A percentile compares a stretch with the other conserved stretches of the same genome.
Conservation (phyloP, 495 filamentous ascomycete genomes). For the Apiosordaria backusii region DNA sequence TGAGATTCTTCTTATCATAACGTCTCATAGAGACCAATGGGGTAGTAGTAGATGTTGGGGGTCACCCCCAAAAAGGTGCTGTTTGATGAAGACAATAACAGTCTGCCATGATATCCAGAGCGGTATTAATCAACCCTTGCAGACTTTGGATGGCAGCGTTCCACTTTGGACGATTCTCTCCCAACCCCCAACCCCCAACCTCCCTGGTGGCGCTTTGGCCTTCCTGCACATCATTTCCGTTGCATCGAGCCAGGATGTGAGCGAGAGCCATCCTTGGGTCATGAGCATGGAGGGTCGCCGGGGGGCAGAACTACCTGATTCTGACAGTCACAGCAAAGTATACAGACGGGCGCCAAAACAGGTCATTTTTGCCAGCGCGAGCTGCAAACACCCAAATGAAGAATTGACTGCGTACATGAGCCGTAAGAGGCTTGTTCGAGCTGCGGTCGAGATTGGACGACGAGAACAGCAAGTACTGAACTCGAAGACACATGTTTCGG, state of each 20-base stretch:
- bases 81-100: background rate
- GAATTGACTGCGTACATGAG: background rate
- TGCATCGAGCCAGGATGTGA: conserved; percentile 20
- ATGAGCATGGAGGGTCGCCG: background rate
- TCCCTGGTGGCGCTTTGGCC: conserved; percentile 7
- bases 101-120: background rate
- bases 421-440: too few species aligned
- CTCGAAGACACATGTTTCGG: too few species aligned
- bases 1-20: background rate
- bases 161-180: background rate
- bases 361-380: background rate
- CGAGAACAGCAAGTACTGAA: too few species aligned
- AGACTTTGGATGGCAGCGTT: background rate
- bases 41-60: background rate
- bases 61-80: background rate
- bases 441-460: too few species aligned
- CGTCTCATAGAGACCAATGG: background rate
- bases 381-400: background rate
- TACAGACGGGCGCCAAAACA: background rate
- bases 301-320: background rate
- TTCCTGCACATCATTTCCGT: conserved; percentile 25
- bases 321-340: background rate
- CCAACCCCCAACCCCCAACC: conserved; percentile 11
- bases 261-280: background rate
- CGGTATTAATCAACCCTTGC: background rate